Evolutionary conservation across 2,329 filamentous ascomycete species (phyloP).

Genomic region (Ceratocystis eucalypticola): DNA sequence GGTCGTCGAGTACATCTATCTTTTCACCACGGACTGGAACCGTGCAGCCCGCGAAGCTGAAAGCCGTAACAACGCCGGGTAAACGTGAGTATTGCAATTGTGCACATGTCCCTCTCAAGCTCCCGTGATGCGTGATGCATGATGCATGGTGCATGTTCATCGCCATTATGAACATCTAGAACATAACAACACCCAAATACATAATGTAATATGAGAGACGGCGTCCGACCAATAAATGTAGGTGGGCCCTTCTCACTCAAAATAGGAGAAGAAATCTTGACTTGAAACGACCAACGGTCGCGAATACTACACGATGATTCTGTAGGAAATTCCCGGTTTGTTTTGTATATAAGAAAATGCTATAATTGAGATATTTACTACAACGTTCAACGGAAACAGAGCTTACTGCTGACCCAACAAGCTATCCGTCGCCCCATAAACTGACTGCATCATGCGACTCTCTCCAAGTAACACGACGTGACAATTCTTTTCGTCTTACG

Average conservation of each 20-base stretch:
- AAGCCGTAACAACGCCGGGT: conserved; percentile 35
- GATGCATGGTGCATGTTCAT: neutral
- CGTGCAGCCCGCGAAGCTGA: conserved; percentile 40
- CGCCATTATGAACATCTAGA: neutral
- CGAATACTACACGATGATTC: too few relatives aligned
- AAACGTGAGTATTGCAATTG: conserved; percentile 17
- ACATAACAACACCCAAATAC: too few relatives aligned
- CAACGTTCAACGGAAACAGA: too few relatives aligned
- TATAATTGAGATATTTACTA: too few relatives aligned
- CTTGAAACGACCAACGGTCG: too few relatives aligned
- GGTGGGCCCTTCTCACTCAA: too few relatives aligned
- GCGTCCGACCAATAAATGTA: too few relatives aligned
- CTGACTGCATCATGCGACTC: neutral
- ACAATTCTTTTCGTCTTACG: neutral
- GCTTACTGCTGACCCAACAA: too few relatives aligned
- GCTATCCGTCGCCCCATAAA: neutral
- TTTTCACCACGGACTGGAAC: conserved; percentile 41
- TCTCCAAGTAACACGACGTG: neutral
- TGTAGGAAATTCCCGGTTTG: too few relatives aligned
- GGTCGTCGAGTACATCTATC: conserved; percentile 40
- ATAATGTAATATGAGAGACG: too few relatives aligned
- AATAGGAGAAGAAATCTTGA: too few relatives aligned
- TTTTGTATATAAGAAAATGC: too few relatives aligned
- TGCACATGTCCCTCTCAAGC: neutral
- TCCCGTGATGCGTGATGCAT: neutral